These are phyloP conservation scores for Saturnispora diversa DNA, from an alignment of 805 yeast genomes.

Conservation along the genomic window DNA sequence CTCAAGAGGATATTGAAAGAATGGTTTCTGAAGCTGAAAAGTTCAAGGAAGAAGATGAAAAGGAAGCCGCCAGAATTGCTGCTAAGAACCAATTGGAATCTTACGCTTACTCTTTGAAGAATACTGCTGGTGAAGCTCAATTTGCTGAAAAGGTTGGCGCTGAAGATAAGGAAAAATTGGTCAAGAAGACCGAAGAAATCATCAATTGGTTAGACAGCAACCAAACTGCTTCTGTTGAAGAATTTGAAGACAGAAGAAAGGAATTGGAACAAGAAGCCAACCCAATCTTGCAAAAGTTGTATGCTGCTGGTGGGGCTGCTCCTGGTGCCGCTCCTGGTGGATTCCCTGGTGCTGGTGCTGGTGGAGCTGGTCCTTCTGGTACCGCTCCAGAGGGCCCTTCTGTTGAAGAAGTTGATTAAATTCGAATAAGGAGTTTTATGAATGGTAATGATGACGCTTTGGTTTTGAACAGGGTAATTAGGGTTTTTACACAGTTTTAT, in stretches of 20 bases:
- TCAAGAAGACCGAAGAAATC: conserved; percentile 68
- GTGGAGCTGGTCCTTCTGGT: conserved; percentile 18
- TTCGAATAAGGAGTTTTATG: conserved; percentile 6
- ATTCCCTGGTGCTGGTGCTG: conserved; percentile 31
- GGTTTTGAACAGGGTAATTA: background rate
- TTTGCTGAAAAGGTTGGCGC: conserved; percentile 33
- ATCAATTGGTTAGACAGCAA: conserved; percentile 88
- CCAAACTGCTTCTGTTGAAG: conserved; percentile 89
- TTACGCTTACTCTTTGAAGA: conserved; percentile 91
- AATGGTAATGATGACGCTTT: background rate
- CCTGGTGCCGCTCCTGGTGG: conserved; percentile 41
- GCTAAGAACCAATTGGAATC: conserved; percentile 98
- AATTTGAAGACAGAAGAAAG: conserved; percentile 88
- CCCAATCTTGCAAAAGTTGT: conserved; percentile 95
- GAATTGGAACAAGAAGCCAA: conserved; percentile 92
- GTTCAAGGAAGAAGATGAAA: conserved; percentile 93
- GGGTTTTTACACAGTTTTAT: background rate
- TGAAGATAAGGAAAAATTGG: conserved; percentile 47
- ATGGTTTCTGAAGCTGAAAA: conserved; percentile 98
- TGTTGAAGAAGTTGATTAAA: conserved; percentile 73
- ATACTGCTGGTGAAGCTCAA: conserved; percentile 97
- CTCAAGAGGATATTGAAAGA: conserved; percentile 95
- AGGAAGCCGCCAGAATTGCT: conserved; percentile 97
- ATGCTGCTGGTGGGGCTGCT: conserved; percentile 86
- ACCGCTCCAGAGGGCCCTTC: conserved; percentile 48